Conservation (phyloP, 1,284 basidiomycete genomes). For the Ceratobasidium sp. region DNA sequence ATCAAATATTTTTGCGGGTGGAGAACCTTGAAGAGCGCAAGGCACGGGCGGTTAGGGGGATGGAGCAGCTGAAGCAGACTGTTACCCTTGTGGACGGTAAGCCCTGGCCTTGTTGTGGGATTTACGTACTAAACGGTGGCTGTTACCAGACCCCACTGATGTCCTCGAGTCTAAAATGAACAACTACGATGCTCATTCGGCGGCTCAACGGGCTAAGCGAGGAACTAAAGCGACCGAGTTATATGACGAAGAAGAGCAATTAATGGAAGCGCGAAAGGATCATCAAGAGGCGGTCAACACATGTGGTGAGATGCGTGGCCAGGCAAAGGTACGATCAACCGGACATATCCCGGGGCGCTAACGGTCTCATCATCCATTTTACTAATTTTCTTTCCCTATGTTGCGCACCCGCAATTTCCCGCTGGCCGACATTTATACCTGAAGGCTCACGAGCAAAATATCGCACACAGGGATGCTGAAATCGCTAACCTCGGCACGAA, state of each 20-base stretch:
- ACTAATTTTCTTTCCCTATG: constrained; percentile 8
- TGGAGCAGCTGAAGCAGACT: constrained; percentile 69
- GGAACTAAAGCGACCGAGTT: constrained; percentile 26
- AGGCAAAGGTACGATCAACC: constrained; percentile 62
- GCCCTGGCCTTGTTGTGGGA: constrained; percentile 35
- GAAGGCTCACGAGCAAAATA: constrained; percentile 77
- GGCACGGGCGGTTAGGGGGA: constrained; percentile 57
- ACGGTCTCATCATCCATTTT: neutral
- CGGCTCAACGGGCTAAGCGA: constrained; percentile 60
- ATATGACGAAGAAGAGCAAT: constrained; percentile 62
- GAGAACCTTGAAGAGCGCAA: constrained; percentile 73
- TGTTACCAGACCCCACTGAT: constrained; percentile 70
- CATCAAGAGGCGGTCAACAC: constrained; percentile 65
- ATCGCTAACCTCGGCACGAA: constrained; percentile 69
- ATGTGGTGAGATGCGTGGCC: constrained; percentile 67
- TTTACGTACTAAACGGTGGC: constrained; percentile 10
- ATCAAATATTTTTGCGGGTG: constrained; percentile 78
- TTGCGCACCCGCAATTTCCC: neutral
- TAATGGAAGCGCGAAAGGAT: constrained; percentile 59
- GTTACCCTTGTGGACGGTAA: constrained; percentile 77
- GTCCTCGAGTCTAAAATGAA: constrained; percentile 72
- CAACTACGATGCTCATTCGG: constrained; percentile 75
- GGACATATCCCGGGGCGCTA: too few relatives aligned
- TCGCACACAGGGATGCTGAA: constrained; percentile 73
- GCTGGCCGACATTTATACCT: constrained; percentile 25